phyloP scores from a whole-genome alignment of 306 rosid species.

The Trifolium fragiferum region DNA sequence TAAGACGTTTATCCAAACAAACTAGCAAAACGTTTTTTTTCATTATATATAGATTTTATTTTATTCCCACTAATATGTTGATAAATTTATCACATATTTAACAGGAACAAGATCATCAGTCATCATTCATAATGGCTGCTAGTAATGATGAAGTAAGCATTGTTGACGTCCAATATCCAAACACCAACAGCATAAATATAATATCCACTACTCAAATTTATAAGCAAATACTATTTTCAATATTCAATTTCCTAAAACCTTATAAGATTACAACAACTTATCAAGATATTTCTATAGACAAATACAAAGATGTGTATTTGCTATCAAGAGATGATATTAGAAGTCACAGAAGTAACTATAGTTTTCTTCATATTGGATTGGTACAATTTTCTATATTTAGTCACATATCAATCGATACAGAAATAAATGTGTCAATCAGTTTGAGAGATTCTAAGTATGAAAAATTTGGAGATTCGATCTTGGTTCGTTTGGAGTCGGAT shows the following conservation, averaged over 20 bases:
- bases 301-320: background rate
- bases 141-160: background rate
- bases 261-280: background rate
- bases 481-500: background rate
- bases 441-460: background rate
- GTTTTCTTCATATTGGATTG: background rate
- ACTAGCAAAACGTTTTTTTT: too few species aligned
- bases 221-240: background rate
- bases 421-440: background rate
- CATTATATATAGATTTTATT: background rate
- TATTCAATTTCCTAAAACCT: background rate
- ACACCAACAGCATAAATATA: background rate
- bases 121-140: background rate
- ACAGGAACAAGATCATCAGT: background rate
- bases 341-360: background rate
- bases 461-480: background rate
- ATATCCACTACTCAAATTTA: background rate
- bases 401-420: background rate
- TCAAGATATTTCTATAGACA: background rate
- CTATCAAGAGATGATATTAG: slow-evolving; percentile 3
- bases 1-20: background rate
- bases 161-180: background rate
- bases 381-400: background rate
- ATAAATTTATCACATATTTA: background rate
- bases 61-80: background rate